Conservation (phyloP, 2,329 filamentous ascomycete genomes). For the Tolypocladium album region DNA sequence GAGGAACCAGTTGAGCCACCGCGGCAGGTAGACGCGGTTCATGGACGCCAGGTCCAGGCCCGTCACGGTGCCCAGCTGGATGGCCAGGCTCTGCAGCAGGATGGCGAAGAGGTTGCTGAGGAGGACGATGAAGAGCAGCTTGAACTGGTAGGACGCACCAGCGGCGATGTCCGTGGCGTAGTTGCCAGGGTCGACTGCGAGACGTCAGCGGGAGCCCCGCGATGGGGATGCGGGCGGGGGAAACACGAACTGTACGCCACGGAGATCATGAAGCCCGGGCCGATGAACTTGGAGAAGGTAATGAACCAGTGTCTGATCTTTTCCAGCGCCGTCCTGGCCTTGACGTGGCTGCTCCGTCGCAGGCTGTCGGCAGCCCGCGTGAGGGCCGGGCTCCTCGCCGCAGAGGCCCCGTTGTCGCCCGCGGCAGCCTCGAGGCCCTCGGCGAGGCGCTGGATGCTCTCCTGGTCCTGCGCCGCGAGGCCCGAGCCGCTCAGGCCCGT, state of each 20-base stretch:
- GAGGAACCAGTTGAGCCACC: constrained; percentile 51
- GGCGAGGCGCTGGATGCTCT: not conserved
- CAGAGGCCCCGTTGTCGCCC: not conserved
- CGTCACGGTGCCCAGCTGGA: constrained; percentile 60
- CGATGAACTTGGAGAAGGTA: constrained; percentile 37
- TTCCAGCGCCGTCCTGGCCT: constrained; percentile 3
- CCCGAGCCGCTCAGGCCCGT: not conserved
- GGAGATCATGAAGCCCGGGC: constrained; percentile 56
- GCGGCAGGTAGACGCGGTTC: constrained; percentile 53
- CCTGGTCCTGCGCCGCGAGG: not conserved
- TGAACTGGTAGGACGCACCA: constrained; percentile 54
- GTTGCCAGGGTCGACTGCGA: constrained; percentile 48
- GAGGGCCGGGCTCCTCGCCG: not conserved
- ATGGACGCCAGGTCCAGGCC: constrained; percentile 57
- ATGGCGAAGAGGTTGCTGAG: constrained; percentile 63
- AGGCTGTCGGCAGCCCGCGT: not conserved
- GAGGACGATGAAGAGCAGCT: constrained; percentile 56
- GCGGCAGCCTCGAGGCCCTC: not conserved
- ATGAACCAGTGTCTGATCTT: constrained; percentile 8
- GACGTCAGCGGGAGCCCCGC: not conserved
- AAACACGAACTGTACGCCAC: constrained; percentile 42
- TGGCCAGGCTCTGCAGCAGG: constrained; percentile 55
- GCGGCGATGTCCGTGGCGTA: constrained; percentile 62
- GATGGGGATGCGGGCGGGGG: not conserved
- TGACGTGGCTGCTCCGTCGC: not conserved